These are phyloP conservation scores for Globisporangium lucens DNA, from an alignment of 352 stramenopile genomes.

Conservation along the genomic window DNA sequence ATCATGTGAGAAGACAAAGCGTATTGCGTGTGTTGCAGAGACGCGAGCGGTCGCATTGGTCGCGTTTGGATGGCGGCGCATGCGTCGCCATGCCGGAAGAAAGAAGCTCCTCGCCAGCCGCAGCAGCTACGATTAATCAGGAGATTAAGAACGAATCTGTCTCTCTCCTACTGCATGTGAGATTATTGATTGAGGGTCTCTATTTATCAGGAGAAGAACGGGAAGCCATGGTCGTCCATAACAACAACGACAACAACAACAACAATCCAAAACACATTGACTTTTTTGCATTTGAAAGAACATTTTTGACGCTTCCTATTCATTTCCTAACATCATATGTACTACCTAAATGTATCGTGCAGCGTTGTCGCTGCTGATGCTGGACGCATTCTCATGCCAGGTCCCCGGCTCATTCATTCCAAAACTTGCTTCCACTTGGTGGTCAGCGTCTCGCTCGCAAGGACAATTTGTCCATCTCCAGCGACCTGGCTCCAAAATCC, in stretches of 20 bases:
- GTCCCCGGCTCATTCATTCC: slow-evolving; percentile 13
- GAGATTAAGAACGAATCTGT: not conserved
- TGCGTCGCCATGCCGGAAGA: not conserved
- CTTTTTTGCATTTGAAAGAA: slow-evolving; percentile 1
- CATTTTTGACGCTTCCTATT: not conserved
- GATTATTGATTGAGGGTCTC: slow-evolving; percentile 9
- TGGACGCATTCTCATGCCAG: not conserved
- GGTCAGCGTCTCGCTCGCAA: slow-evolving; percentile 10
- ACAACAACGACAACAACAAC: not conserved
- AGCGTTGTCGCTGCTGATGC: not conserved
- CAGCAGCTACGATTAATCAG: not conserved
- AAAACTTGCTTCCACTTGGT: slow-evolving; percentile 21
- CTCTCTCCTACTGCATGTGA: not conserved
- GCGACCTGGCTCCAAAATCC: slow-evolving; percentile 24
- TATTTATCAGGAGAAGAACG: not conserved
- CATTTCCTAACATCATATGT: not conserved
- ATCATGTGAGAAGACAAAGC: slow-evolving; percentile 12
- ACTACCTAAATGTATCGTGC: not conserved
- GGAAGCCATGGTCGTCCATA: not conserved
- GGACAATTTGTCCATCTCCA: not conserved
- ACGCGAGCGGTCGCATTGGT: not conserved
- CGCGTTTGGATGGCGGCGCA: no score
- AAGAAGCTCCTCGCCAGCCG: not conserved
- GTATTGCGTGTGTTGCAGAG: not conserved
- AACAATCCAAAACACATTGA: slow-evolving; percentile 3